Evolutionary conservation across 371 early-diverging fungal genomes (phyloP).

Genomic region (Mortierella sp.): DNA sequence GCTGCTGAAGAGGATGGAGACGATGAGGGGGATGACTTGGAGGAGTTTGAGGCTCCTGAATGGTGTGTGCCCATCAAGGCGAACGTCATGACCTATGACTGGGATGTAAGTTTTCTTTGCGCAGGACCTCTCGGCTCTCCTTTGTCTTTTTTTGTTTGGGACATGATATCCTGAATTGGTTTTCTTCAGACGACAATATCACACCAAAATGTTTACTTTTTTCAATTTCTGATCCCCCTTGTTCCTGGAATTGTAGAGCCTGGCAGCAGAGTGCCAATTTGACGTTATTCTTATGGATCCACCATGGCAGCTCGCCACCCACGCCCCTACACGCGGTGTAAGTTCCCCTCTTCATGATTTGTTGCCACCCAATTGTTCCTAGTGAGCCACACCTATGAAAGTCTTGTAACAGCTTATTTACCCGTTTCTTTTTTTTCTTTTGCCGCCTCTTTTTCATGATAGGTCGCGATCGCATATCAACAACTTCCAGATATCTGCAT

Average conservation of each 20-base stretch:
- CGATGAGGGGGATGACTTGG: conserved; percentile 69
- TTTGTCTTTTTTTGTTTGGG: conserved; percentile 2
- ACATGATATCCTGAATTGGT: not conserved
- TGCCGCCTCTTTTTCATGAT: not conserved
- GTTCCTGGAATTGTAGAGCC: conserved; percentile 58
- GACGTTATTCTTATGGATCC: conserved; percentile 96
- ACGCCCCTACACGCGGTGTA: conserved; percentile 94
- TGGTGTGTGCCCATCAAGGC: conserved; percentile 96
- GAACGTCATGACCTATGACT: conserved; percentile 95
- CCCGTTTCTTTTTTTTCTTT: not conserved
- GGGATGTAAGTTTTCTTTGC: conserved; percentile 70
- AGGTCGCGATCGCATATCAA: conserved; percentile 94
- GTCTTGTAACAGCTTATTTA: not conserved
- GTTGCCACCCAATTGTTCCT: not conserved
- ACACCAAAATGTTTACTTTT: not conserved
- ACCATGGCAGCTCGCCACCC: conserved; percentile 97
- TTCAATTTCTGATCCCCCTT: not conserved
- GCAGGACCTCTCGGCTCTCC: not conserved
- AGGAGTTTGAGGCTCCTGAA: conserved; percentile 92
- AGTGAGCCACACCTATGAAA: not conserved
- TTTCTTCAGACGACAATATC: not conserved
- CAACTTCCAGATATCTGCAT: conserved; percentile 94
- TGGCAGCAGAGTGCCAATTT: conserved; percentile 87
- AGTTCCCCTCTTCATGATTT: conserved; percentile 4
- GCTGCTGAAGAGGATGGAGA: conserved; percentile 18